phyloP scores from a whole-genome alignment of 2,329 filamentous ascomycete species.

The Cryphonectria radicalis region DNA sequence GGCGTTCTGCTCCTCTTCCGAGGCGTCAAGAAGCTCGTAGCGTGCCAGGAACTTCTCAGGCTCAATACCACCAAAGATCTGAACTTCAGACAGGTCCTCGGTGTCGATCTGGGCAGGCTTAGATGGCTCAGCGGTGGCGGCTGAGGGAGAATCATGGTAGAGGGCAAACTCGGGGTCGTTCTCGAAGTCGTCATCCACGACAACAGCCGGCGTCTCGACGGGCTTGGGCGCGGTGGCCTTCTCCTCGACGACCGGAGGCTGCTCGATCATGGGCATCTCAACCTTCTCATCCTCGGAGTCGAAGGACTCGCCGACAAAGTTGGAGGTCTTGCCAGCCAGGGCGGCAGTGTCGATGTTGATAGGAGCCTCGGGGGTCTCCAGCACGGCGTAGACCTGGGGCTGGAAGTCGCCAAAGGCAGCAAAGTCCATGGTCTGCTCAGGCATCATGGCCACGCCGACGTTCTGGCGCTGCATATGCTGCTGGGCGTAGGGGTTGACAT shows the following conservation, averaged over 20 bases:
- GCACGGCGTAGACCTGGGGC: conserved; percentile 73
- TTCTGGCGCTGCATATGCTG: conserved; percentile 64
- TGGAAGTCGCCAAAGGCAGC: conserved; percentile 70
- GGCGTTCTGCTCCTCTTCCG: conserved; percentile 52
- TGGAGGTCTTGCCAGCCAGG: conserved; percentile 73
- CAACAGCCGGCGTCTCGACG: conserved; percentile 36
- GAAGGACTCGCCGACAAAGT: conserved; percentile 53
- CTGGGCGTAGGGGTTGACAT: conserved; percentile 65
- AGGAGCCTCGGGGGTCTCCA: conserved; percentile 69
- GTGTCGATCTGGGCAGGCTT: conserved; percentile 47
- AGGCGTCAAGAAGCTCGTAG: conserved; percentile 66
- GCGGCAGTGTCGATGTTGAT: conserved; percentile 58
- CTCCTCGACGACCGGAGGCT: conserved; percentile 41
- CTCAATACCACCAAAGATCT: conserved; percentile 59
- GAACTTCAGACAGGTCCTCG: conserved; percentile 44
- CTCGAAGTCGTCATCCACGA: conserved; percentile 62
- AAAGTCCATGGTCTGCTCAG: conserved; percentile 77
- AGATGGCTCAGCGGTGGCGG: conserved; percentile 32
- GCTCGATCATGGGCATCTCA: conserved; percentile 58
- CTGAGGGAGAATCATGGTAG: conserved; percentile 52
- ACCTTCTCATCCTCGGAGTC: conserved; percentile 58
- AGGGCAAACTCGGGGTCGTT: conserved; percentile 65
- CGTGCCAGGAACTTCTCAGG: conserved; percentile 67
- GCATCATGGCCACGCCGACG: conserved; percentile 82
- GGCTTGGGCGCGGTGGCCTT: conserved; percentile 37